Percentiles rank a stretch among this genome's conserved stretches.
These are phyloP conservation scores for Xylaria sp. DNA, from an alignment of 2,329 filamentous ascomycete species.

Conservation along the genomic window DNA sequence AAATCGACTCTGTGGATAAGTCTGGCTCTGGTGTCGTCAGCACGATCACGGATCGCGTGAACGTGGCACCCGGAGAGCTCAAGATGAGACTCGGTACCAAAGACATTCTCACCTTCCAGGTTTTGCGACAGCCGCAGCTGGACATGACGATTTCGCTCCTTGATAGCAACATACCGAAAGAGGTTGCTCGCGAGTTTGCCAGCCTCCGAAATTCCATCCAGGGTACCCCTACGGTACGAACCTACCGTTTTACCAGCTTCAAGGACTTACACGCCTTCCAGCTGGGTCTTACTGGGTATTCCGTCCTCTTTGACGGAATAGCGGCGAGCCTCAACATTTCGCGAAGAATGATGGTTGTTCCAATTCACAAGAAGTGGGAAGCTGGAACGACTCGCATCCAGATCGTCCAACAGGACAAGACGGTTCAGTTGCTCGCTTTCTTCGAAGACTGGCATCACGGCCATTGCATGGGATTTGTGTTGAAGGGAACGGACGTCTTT, in stretches of 20 bases:
- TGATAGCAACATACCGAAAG: slow-evolving; percentile 58
- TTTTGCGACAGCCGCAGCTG: slow-evolving; percentile 67
- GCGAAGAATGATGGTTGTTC: slow-evolving; percentile 80
- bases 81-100: slow-evolving; percentile 60
- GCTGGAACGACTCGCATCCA: slow-evolving; percentile 75
- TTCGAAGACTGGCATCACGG: slow-evolving; percentile 85
- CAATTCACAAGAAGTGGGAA: slow-evolving; percentile 93
- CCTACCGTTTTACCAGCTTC: slow-evolving; percentile 61
- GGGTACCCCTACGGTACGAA: slow-evolving; percentile 60
- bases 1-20: slow-evolving; percentile 64
- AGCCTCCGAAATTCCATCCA: slow-evolving; percentile 54
- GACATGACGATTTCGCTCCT: slow-evolving; percentile 73
- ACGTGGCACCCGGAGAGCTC: slow-evolving; percentile 70
- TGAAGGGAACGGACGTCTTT: slow-evolving; percentile 79
- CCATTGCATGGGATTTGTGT: slow-evolving; percentile 79
- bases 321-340: slow-evolving; percentile 75
- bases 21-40: slow-evolving; percentile 41
- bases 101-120: slow-evolving; percentile 55
- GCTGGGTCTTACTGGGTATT: slow-evolving; percentile 71
- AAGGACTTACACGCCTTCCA: slow-evolving; percentile 74
- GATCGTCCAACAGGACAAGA: slow-evolving; percentile 69
- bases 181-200: slow-evolving; percentile 57
- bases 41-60: slow-evolving; percentile 76
- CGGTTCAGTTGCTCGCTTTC: slow-evolving; percentile 75
- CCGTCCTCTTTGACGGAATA: slow-evolving; percentile 66